Percentiles rank a stretch among this genome's conserved stretches.
Conservation (phyloP, 2,329 filamentous ascomycete genomes). For the Alternaria viburni region DNA sequence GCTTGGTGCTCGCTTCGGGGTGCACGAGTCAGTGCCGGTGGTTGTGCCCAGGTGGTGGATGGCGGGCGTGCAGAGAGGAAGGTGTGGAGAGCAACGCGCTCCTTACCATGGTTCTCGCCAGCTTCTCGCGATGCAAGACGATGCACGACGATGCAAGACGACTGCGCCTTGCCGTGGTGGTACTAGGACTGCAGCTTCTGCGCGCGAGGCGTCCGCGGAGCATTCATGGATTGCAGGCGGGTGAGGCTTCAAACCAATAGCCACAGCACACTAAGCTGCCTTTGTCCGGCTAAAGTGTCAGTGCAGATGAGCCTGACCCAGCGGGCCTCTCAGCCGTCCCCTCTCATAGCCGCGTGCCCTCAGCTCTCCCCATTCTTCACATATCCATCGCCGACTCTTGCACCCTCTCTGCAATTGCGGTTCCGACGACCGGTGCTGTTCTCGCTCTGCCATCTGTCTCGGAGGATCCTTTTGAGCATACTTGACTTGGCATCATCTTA, state of each 20-base stretch:
- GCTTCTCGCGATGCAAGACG: background rate
- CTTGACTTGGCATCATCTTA: background rate
- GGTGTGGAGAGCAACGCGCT: background rate
- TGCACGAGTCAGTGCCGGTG: constrained; percentile 7
- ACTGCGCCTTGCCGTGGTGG: background rate
- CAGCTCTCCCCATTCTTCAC: constrained; percentile 8
- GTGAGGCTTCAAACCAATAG: constrained; percentile 8
- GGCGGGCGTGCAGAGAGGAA: background rate
- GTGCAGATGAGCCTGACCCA: constrained; percentile 17
- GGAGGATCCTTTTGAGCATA: background rate
- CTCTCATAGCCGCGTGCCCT: constrained; percentile 12
- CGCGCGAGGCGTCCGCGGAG: constrained; percentile 6
- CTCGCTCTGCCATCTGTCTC: background rate
- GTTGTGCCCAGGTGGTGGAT: background rate
- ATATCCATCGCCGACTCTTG: constrained; percentile 5
- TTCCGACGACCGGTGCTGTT: background rate
- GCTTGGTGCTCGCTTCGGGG: constrained; percentile 6
- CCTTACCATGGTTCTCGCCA: background rate
- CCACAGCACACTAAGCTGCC: constrained; percentile 7
- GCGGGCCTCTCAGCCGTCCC: constrained; percentile 14
- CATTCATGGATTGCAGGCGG: constrained; percentile 9
- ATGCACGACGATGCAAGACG: background rate
- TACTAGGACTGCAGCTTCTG: constrained; percentile 1
- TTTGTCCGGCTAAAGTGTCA: constrained; percentile 23
- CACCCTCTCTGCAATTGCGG: constrained; percentile 3